These are phyloP conservation scores for Rosa multiflora DNA, from an alignment of 306 rosid species.

Conservation along the genomic window DNA sequence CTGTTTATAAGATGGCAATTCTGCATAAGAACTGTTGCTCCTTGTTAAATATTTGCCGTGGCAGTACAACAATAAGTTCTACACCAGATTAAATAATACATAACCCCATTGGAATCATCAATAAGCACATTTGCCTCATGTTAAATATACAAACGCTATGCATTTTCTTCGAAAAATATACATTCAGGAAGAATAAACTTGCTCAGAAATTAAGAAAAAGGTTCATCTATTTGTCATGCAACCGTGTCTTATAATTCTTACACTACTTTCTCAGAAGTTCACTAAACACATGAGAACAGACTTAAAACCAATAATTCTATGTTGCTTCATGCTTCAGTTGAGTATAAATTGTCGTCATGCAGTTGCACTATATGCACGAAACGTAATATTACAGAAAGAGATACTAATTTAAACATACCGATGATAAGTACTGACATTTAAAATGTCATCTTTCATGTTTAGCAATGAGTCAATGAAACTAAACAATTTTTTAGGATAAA, in stretches of 20 bases:
- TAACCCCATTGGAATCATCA: no score
- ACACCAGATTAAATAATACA: no score
- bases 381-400: background rate
- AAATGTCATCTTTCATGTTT: background rate
- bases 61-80: background rate
- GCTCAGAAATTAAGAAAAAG: no score
- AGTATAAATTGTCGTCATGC: no score
- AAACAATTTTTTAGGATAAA: background rate
- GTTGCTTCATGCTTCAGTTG: background rate
- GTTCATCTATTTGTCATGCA: no score
- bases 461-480: background rate
- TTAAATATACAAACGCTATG: no score
- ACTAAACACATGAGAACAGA: background rate
- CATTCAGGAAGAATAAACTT: no score
- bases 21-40: background rate
- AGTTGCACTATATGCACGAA: no score
- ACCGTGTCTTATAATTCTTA: no score
- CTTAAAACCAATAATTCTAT: background rate
- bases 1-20: no score
- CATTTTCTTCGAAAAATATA: no score
- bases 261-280: background rate
- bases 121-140: no score
- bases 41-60: background rate
- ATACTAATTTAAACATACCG: background rate
- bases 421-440: background rate